Percentiles rank a stretch among this genome's conserved stretches.
These are phyloP conservation scores for Boletus vinaceobasis DNA, from an alignment of 768 basidiomycete species.

Conservation along the genomic window DNA sequence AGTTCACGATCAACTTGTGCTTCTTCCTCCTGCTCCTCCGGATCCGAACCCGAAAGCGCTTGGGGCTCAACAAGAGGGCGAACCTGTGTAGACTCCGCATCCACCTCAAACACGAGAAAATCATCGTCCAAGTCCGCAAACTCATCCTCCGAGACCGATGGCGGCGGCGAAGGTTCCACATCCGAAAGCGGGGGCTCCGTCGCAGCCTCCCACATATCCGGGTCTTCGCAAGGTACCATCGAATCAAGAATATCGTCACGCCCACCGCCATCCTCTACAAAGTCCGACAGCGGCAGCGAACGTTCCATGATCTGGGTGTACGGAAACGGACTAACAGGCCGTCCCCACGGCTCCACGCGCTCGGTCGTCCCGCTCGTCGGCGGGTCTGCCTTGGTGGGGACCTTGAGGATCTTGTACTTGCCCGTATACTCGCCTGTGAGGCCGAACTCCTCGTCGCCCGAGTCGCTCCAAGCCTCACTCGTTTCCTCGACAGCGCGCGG, in stretches of 20 bases:
- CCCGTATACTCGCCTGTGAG: constrained; percentile 66
- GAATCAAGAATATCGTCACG: background rate
- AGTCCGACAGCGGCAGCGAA: constrained; percentile 18
- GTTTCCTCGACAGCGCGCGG: constrained; percentile 2
- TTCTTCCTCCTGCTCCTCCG: constrained; percentile 31
- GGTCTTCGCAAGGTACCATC: constrained; percentile 2
- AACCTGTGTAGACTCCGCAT: constrained; percentile 16
- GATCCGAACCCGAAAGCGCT: constrained; percentile 13
- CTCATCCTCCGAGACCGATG: constrained; percentile 16
- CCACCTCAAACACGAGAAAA: constrained; percentile 13
- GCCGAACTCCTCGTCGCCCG: constrained; percentile 30
- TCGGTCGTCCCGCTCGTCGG: constrained; percentile 39
- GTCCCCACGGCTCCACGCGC: constrained; percentile 59
- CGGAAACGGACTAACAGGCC: constrained; percentile 69
- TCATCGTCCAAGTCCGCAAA: constrained; percentile 17
- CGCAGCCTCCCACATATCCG: constrained; percentile 17
- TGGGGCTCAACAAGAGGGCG: background rate
- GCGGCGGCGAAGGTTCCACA: constrained; percentile 5
- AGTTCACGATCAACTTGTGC: constrained; percentile 36
- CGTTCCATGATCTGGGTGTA: constrained; percentile 32
- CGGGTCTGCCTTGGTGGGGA: constrained; percentile 65
- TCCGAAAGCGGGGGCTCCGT: constrained; percentile 22
- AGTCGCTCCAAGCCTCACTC: constrained; percentile 26
- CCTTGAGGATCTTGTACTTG: constrained; percentile 49
- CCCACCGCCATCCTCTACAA: constrained; percentile 6